Percentiles rank a stretch among this genome's conserved stretches.
Conservation (phyloP, 2,329 filamentous ascomycete genomes). For the Zymoseptoria crescenta region DNA sequence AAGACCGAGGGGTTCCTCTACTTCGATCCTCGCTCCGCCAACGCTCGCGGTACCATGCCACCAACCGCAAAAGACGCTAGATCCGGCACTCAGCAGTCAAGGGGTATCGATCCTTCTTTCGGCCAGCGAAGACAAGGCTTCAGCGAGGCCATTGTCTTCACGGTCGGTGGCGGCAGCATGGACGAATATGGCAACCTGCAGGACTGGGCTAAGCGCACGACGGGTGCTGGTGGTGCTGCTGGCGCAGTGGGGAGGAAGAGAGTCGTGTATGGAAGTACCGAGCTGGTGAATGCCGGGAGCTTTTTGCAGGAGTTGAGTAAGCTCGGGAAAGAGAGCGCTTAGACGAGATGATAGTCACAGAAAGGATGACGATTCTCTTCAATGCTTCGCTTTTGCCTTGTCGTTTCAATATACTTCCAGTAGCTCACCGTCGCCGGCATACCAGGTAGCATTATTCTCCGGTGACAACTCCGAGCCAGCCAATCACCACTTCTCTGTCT, state of each 20-base stretch:
- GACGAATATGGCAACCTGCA: conserved; percentile 97
- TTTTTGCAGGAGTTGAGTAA: conserved; percentile 53
- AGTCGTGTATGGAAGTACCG: conserved; percentile 92
- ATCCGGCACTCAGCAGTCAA: conserved; percentile 31
- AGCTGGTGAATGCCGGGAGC: conserved; percentile 55
- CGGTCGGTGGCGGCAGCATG: conserved; percentile 82
- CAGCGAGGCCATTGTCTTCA: conserved; percentile 35
- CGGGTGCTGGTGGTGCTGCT: conserved; percentile 42
- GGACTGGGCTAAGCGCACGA: conserved; percentile 82
- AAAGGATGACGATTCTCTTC: neutral
- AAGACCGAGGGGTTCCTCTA: conserved; percentile 97
- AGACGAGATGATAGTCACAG: conserved; percentile 7
- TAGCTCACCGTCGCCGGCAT: too few relatives aligned
- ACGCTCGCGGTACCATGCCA: conserved; percentile 85
- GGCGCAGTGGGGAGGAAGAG: conserved; percentile 58
- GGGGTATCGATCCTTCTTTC: conserved; percentile 20
- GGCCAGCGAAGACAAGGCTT: conserved; percentile 29
- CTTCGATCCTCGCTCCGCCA: conserved; percentile 90
- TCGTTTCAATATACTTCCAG: neutral
- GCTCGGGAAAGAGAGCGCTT: conserved; percentile 49
- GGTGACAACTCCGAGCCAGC: too few relatives aligned
- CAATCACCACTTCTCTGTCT: neutral
- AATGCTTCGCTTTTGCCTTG: neutral
- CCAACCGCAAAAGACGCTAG: conserved; percentile 53
- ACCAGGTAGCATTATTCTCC: too few relatives aligned